Conservation (phyloP, 208 protist genomes). For the Wallacemonas sp. region DNA sequence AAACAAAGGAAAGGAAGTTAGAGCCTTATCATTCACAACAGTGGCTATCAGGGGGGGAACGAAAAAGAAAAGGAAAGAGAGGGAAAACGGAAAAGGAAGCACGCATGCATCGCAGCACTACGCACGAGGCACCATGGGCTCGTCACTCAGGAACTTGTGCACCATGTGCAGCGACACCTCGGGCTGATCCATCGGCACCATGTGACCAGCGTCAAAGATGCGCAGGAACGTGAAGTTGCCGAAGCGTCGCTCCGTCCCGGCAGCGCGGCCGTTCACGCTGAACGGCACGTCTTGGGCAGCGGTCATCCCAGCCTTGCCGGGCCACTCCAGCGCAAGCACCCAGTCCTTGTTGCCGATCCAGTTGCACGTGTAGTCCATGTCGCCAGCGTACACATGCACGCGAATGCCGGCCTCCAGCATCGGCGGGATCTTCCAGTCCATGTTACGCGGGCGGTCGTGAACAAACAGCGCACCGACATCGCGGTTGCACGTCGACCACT, state of each 20-base stretch:
- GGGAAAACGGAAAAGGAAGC: conserved; percentile 2
- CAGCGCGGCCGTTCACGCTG: conserved; percentile 21
- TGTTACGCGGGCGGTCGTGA: conserved; percentile 70
- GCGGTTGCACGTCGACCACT: conserved; percentile 66
- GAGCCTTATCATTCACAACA: background rate
- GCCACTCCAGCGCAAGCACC: conserved; percentile 72
- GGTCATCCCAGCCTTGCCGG: conserved; percentile 56
- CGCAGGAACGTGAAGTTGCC: conserved; percentile 77
- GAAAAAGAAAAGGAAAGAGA: too few species aligned
- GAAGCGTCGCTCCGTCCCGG: conserved; percentile 31
- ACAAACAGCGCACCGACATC: conserved; percentile 49
- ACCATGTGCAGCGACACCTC: conserved; percentile 54
- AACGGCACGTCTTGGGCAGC: conserved; percentile 33
- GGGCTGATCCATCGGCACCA: conserved; percentile 90
- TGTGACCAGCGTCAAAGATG: conserved; percentile 83
- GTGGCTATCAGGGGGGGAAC: too few species aligned
- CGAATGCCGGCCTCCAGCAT: conserved; percentile 65
- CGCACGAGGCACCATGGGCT: background rate
- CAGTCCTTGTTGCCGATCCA: conserved; percentile 91
- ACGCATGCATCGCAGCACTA: background rate
- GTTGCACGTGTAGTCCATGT: conserved; percentile 94
- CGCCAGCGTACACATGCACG: conserved; percentile 92
- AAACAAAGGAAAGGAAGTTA: background rate
- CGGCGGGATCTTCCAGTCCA: conserved; percentile 57
- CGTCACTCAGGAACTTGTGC: conserved; percentile 34